Evolutionary conservation across 139 green algal genomes (phyloP).

Genomic region (Parachlorella kessleri): DNA sequence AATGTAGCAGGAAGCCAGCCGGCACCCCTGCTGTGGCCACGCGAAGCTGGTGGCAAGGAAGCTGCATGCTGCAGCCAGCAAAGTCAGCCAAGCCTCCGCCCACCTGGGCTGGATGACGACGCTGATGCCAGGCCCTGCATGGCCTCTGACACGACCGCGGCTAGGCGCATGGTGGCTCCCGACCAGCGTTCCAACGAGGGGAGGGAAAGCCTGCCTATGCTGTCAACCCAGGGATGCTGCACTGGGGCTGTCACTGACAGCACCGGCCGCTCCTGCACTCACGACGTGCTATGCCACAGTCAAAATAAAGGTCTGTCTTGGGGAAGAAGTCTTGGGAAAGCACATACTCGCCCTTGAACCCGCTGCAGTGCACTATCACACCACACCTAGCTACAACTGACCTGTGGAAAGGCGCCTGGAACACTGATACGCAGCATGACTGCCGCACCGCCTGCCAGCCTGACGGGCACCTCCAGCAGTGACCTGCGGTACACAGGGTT

Average conservation of each 20-base stretch:
- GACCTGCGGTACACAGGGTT: conserved; percentile 21
- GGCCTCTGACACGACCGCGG: conserved; percentile 48
- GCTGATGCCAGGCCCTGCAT: conserved; percentile 18
- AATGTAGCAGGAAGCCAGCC: too few relatives aligned
- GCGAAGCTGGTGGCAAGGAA: too few relatives aligned
- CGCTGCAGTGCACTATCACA: too few relatives aligned
- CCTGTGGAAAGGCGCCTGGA: conserved; percentile 12
- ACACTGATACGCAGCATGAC: conserved; percentile 19
- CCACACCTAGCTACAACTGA: too few relatives aligned
- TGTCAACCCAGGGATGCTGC: conserved; percentile 56
- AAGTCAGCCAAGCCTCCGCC: too few relatives aligned
- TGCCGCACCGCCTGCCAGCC: conserved; percentile 12
- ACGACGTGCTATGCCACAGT: too few relatives aligned
- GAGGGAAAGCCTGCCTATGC: conserved; percentile 36
- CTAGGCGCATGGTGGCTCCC: conserved; percentile 19
- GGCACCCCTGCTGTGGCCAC: too few relatives aligned
- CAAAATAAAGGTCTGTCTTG: conserved; percentile 1
- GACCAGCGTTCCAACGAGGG: conserved; percentile 35
- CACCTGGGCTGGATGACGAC: too few relatives aligned
- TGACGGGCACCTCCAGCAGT: conserved; percentile 19
- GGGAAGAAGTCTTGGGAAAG: too few relatives aligned
- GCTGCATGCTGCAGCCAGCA: too few relatives aligned
- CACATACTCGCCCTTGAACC: too few relatives aligned
- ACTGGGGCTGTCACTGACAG: conserved; percentile 55
- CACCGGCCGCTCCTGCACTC: conserved; percentile 24